Evolutionary conservation across 352 stramenopile species (phyloP).

Genomic region (Globisporangium barbulae): DNA sequence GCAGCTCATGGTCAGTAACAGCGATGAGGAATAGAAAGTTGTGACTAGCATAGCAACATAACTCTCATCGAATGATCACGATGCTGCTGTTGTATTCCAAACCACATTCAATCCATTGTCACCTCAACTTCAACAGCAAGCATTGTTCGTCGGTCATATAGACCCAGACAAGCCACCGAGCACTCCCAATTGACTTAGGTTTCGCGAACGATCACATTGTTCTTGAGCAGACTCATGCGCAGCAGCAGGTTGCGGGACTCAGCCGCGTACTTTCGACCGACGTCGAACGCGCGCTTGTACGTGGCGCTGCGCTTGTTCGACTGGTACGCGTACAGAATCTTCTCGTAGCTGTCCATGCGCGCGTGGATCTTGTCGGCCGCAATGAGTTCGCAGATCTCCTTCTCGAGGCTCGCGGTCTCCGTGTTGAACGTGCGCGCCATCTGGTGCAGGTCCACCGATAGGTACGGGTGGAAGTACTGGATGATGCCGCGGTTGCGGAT

Average conservation of each 20-base stretch:
- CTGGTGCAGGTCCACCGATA: slow-evolving; percentile 81
- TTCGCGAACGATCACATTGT: slow-evolving; percentile 81
- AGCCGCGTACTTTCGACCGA: slow-evolving; percentile 75
- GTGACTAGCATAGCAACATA: not conserved
- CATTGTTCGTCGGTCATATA: not conserved
- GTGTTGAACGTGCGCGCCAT: slow-evolving; percentile 88
- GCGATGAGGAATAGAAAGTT: not conserved
- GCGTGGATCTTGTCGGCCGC: slow-evolving; percentile 64
- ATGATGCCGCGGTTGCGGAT: slow-evolving; percentile 85
- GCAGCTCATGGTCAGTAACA: not conserved
- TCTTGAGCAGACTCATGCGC: slow-evolving; percentile 86
- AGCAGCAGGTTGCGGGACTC: slow-evolving; percentile 82
- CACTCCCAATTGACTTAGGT: slow-evolving; percentile 22
- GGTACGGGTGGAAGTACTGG: slow-evolving; percentile 88
- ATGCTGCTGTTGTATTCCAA: slow-evolving; percentile 2
- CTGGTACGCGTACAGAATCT: slow-evolving; percentile 81
- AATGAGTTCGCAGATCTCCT: slow-evolving; percentile 80
- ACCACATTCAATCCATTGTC: slow-evolving; percentile 2
- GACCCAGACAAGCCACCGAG: not conserved
- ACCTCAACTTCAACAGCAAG: not conserved
- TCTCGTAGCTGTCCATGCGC: slow-evolving; percentile 87
- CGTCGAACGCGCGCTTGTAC: slow-evolving; percentile 77
- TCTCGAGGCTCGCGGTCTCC: slow-evolving; percentile 54
- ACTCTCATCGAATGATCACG: not conserved
- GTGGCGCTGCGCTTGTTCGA: slow-evolving; percentile 74